A percentile compares a stretch with the other conserved stretches of the same genome.
Conservation (phyloP, 306 rosid species). For the Psophocarpus tetragonolobus region DNA sequence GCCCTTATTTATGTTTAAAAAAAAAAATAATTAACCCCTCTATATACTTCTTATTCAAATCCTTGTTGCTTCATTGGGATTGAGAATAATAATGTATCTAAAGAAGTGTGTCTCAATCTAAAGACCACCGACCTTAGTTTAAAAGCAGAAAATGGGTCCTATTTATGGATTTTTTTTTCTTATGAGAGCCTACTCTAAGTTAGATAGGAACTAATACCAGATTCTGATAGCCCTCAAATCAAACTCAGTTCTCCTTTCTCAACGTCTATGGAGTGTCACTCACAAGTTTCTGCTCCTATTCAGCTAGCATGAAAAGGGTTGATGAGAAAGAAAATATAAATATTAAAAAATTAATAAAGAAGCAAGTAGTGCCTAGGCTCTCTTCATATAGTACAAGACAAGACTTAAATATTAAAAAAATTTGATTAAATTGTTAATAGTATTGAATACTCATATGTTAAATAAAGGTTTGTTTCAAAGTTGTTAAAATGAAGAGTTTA, state of each 20-base stretch:
- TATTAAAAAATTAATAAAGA: not conserved
- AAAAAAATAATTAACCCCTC: not conserved
- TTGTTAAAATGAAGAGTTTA: too few species aligned
- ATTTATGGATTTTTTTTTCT: constrained; percentile 29
- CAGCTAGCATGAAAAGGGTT: not conserved
- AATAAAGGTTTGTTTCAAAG: too few species aligned
- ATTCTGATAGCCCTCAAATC: constrained; percentile 30
- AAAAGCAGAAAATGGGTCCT: constrained; percentile 37
- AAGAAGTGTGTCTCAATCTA: constrained; percentile 34
- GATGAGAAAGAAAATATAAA: not conserved
- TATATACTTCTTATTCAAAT: constrained; percentile 26
- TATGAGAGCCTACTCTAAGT: constrained; percentile 2
- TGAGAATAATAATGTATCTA: not conserved
- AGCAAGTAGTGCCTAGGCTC: not conserved
- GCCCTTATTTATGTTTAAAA: not conserved
- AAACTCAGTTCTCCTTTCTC: constrained; percentile 12
- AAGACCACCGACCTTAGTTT: constrained; percentile 26
- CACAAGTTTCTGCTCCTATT: constrained; percentile 17
- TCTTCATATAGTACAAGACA: constrained; percentile 28
- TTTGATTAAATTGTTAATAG: too few species aligned
- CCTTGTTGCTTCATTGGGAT: not conserved
- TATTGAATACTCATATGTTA: too few species aligned
- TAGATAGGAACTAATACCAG: constrained; percentile 48
- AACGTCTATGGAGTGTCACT: constrained; percentile 16
- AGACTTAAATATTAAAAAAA: constrained; percentile 9